Evolutionary conservation across 1,284 basidiomycete species (phyloP).

Genomic region (Sphagnurus paluster): DNA sequence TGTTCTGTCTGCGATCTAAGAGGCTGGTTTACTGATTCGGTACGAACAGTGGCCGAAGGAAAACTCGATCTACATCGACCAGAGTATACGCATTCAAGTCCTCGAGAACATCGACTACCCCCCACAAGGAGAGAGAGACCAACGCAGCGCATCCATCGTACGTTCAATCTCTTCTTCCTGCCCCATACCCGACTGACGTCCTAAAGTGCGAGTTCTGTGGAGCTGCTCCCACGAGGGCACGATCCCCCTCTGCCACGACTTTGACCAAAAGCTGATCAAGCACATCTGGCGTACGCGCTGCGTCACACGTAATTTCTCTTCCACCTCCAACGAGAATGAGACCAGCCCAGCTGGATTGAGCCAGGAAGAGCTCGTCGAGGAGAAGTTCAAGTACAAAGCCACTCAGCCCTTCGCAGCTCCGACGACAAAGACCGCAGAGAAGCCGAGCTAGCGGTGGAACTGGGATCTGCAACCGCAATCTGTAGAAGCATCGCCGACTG

Average conservation of each 20-base stretch:
- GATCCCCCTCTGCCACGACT: constrained; percentile 68
- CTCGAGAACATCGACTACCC: constrained; percentile 68
- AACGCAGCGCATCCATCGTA: constrained; percentile 82
- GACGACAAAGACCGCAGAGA: too few relatives aligned
- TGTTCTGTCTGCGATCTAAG: constrained; percentile 69
- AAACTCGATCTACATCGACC: constrained; percentile 63
- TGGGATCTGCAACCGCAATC: constrained; percentile 38
- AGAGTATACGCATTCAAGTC: constrained; percentile 71
- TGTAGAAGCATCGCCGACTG: constrained; percentile 1
- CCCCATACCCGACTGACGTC: background rate
- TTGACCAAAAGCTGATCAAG: constrained; percentile 80
- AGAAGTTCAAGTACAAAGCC: constrained; percentile 11
- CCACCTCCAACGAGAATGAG: constrained; percentile 16
- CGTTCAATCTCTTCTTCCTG: constrained; percentile 23
- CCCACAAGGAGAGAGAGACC: constrained; percentile 78
- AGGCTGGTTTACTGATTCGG: background rate
- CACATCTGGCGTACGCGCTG: constrained; percentile 64
- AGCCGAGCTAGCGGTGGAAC: constrained; percentile 37
- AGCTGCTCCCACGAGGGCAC: constrained; percentile 72
- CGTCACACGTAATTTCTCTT: constrained; percentile 22
- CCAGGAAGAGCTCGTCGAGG: constrained; percentile 25
- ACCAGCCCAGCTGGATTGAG: constrained; percentile 20
- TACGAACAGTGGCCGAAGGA: constrained; percentile 46
- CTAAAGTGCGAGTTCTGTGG: constrained; percentile 80
- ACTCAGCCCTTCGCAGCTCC: too few relatives aligned